These are phyloP conservation scores for Thraustochytrium striatum DNA, from an alignment of 352 stramenopile species.

Conservation along the genomic window DNA sequence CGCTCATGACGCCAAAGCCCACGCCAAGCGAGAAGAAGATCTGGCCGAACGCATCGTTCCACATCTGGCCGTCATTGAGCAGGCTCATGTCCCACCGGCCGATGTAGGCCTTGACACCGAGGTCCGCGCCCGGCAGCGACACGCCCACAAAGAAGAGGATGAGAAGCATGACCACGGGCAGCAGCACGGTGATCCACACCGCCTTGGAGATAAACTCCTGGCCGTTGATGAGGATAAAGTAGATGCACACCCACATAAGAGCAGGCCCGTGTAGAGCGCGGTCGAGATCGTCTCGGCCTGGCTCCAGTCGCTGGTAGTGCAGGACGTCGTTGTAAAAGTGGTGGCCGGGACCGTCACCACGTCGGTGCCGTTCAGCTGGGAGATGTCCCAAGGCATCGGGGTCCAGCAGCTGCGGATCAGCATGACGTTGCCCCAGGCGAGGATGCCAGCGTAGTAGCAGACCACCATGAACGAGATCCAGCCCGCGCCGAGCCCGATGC, in stretches of 20 bases:
- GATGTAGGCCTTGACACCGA: slow-evolving; percentile 56
- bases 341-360: not conserved
- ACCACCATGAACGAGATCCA: slow-evolving; percentile 50
- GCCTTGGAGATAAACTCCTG: slow-evolving; percentile 33
- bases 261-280: not conserved
- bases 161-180: slow-evolving; percentile 49
- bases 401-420: not conserved
- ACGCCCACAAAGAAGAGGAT: slow-evolving; percentile 47
- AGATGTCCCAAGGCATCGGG: slow-evolving; percentile 28
- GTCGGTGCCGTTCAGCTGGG: not conserved
- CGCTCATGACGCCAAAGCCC: slow-evolving; percentile 54
- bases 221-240: slow-evolving; percentile 28
- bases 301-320: not conserved
- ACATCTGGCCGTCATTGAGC: slow-evolving; percentile 44
- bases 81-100: slow-evolving; percentile 55
- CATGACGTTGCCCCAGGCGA: slow-evolving; percentile 48
- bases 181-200: slow-evolving; percentile 49
- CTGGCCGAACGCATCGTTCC: slow-evolving; percentile 55
- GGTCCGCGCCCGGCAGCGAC: slow-evolving; percentile 25
- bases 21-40: slow-evolving; percentile 60
- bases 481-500: slow-evolving; percentile 42
- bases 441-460: slow-evolving; percentile 50
- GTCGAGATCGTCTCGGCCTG: not conserved
- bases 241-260: slow-evolving; percentile 43
- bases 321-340: slow-evolving; percentile 36